These are phyloP conservation scores for Lasiosphaeria hispida DNA, from an alignment of 495 filamentous ascomycete species.

Conservation along the genomic window DNA sequence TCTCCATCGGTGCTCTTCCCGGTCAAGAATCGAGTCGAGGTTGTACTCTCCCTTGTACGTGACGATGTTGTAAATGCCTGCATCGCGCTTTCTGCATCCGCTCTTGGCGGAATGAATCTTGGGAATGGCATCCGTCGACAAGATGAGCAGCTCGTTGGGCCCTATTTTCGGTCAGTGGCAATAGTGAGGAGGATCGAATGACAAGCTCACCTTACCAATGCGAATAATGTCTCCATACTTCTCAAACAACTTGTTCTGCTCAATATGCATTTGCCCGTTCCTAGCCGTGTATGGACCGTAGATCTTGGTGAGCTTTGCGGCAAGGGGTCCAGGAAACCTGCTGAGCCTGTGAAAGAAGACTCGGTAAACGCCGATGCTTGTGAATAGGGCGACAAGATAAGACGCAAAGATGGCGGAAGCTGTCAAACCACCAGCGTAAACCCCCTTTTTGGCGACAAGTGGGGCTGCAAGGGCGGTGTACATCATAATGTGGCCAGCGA, in stretches of 20 bases:
- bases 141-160: slow-evolving; percentile 23
- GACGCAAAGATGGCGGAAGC: background rate
- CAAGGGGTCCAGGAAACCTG: slow-evolving; percentile 44
- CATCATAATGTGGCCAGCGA: slow-evolving; percentile 1
- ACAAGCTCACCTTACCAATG: slow-evolving; percentile 18
- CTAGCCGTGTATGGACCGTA: slow-evolving; percentile 23
- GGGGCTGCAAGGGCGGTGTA: background rate
- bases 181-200: background rate
- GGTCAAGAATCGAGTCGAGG: slow-evolving; percentile 23
- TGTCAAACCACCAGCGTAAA: background rate
- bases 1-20: slow-evolving; percentile 22
- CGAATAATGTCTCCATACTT: slow-evolving; percentile 42
- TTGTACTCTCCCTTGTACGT: slow-evolving; percentile 22
- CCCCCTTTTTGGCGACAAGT: background rate
- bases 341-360: slow-evolving; percentile 47
- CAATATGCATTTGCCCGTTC: slow-evolving; percentile 32
- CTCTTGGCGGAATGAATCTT: slow-evolving; percentile 17
- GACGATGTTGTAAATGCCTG: slow-evolving; percentile 15
- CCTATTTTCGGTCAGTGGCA: background rate
- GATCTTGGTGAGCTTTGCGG: slow-evolving; percentile 41
- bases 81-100: slow-evolving; percentile 14
- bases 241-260: slow-evolving; percentile 31
- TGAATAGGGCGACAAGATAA: slow-evolving; percentile 37
- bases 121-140: slow-evolving; percentile 10
- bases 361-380: slow-evolving; percentile 47